phyloP scores from a whole-genome alignment of 2,329 filamentous ascomycete species.

The Trichoderma arundinaceum region DNA sequence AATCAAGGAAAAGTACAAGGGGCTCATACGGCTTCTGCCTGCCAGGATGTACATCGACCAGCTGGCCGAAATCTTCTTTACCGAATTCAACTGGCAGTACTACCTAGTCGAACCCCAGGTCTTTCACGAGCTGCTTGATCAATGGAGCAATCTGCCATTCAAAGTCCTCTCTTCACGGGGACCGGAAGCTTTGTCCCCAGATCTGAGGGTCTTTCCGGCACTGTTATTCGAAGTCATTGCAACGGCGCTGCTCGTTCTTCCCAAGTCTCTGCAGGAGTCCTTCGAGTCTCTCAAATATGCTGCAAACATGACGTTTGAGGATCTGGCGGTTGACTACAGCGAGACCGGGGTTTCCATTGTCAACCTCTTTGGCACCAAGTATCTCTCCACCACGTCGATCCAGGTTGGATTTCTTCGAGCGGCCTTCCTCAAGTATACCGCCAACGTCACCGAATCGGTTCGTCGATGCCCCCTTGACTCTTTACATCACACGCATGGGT shows the following conservation, averaged over 20 bases:
- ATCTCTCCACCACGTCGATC: slow-evolving; percentile 62
- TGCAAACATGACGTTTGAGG: slow-evolving; percentile 64
- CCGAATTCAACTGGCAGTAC: slow-evolving; percentile 66
- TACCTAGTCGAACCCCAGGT: slow-evolving; percentile 59
- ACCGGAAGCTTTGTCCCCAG: slow-evolving; percentile 56
- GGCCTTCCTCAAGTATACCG: slow-evolving; percentile 63
- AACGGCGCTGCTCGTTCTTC: slow-evolving; percentile 59
- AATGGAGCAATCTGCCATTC: slow-evolving; percentile 63
- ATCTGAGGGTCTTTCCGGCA: slow-evolving; percentile 63
- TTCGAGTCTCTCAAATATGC: slow-evolving; percentile 65
- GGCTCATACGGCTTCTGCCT: slow-evolving; percentile 62
- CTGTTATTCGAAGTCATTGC: slow-evolving; percentile 65
- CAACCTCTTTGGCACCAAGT: slow-evolving; percentile 60
- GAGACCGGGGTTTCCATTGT: slow-evolving; percentile 61
- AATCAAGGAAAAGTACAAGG: slow-evolving; percentile 63
- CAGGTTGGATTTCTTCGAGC: slow-evolving; percentile 63
- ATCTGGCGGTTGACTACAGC: slow-evolving; percentile 65
- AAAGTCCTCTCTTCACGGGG: slow-evolving; percentile 55
- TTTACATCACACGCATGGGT: not conserved
- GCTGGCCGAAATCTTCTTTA: slow-evolving; percentile 60
- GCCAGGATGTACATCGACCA: slow-evolving; percentile 60
- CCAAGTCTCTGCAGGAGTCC: slow-evolving; percentile 52
- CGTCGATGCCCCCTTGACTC: not conserved
- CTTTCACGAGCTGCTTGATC: slow-evolving; percentile 57
- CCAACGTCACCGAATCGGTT: slow-evolving; percentile 63